phyloP scores from a whole-genome alignment of 441 rosid genomes.

The Mallotus repandus region DNA sequence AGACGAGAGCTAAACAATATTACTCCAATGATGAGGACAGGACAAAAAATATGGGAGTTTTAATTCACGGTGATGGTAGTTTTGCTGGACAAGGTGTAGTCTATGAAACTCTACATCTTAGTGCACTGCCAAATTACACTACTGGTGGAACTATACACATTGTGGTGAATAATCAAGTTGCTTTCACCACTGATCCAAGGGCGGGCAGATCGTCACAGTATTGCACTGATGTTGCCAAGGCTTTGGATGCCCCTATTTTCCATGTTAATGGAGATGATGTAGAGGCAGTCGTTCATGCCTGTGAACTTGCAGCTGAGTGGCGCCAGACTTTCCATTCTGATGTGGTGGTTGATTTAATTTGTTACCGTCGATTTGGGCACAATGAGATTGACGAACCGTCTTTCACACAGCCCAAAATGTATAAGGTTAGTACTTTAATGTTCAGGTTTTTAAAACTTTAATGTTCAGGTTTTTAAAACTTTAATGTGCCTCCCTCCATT shows the following conservation, averaged over 20 bases:
- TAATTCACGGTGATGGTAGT: slow-evolving; percentile 98
- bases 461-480: no score
- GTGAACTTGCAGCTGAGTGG: slow-evolving; percentile 99
- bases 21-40: slow-evolving; percentile 76
- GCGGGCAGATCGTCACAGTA: slow-evolving; percentile 94
- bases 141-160: slow-evolving; percentile 98
- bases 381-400: slow-evolving; percentile 97
- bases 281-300: slow-evolving; percentile 93
- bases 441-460: neutral
- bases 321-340: slow-evolving; percentile 95
- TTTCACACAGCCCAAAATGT: slow-evolving; percentile 97
- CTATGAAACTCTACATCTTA: slow-evolving; percentile 93
- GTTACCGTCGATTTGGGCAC: slow-evolving; percentile 92
- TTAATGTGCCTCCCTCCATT: neutral
- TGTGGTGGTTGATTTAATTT: slow-evolving; percentile 91
- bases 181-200: slow-evolving; percentile 95
- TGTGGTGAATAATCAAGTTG: slow-evolving; percentile 98
- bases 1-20: slow-evolving; percentile 94
- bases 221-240: slow-evolving; percentile 98
- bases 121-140: slow-evolving; percentile 91
- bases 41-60: slow-evolving; percentile 79
- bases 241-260: slow-evolving; percentile 88
- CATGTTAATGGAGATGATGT: slow-evolving; percentile 96
- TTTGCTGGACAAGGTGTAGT: slow-evolving; percentile 99
- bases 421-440: slow-evolving; percentile 49